Percentiles rank a stretch among this genome's conserved stretches.
phyloP scores from a whole-genome alignment of 208 protist species.

The Trypanosomatidae sp. region DNA sequence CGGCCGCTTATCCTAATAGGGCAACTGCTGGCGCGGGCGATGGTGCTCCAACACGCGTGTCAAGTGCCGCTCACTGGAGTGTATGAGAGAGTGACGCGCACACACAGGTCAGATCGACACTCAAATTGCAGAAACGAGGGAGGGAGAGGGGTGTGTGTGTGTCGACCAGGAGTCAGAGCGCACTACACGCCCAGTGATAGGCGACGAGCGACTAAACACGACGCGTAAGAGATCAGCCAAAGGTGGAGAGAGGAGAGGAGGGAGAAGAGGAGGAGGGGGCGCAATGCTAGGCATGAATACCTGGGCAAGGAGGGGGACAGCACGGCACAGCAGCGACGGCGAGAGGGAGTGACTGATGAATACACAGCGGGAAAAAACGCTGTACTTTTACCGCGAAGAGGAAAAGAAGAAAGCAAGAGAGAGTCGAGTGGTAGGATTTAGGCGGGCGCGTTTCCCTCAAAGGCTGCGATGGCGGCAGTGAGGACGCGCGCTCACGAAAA shows the following conservation, averaged over 20 bases:
- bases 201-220: background rate
- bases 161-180: background rate
- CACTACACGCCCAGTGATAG: background rate
- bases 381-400: background rate
- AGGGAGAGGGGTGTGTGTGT: background rate
- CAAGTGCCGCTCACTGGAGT: no score
- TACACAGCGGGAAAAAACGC: no score
- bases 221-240: constrained; percentile 1
- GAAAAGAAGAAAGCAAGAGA: background rate
- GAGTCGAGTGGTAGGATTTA: background rate
- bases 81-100: no score
- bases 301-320: background rate
- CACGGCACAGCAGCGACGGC: background rate
- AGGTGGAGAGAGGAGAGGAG: background rate
- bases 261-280: background rate
- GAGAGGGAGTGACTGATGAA: background rate
- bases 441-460: background rate
- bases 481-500: background rate
- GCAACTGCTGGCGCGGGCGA: no score
- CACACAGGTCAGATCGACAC: background rate
- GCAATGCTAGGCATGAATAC: background rate
- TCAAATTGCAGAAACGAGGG: background rate
- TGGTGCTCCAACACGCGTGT: no score
- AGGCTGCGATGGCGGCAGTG: background rate
- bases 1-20: background rate